phyloP scores from a whole-genome alignment of 495 filamentous ascomycete species.

The Aspergillus diversus region DNA sequence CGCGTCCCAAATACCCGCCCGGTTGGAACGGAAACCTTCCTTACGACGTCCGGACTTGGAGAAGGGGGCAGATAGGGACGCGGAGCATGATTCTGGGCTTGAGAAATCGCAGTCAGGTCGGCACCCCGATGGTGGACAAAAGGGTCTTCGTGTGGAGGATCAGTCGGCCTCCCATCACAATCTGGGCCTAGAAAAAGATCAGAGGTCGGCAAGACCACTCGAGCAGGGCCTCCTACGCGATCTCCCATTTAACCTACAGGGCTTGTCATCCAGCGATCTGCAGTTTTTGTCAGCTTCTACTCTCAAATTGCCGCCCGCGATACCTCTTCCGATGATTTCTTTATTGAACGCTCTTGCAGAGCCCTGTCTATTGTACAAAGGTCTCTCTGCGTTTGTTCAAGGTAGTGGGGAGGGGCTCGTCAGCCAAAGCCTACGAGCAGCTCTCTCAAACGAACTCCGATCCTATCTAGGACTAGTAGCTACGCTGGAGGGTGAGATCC shows the following conservation, averaged over 20 bases:
- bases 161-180: not conserved
- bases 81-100: constrained; percentile 21
- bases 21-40: constrained; percentile 35
- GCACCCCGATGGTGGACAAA: constrained; percentile 25
- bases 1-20: constrained; percentile 43
- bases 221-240: constrained; percentile 85
- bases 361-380: constrained; percentile 85
- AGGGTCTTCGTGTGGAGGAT: constrained; percentile 26
- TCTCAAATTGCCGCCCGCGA: constrained; percentile 72
- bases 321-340: constrained; percentile 84
- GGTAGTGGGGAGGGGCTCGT: constrained; percentile 71
- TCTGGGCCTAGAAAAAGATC: constrained; percentile 31
- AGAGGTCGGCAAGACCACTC: constrained; percentile 23
- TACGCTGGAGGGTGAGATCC: constrained; percentile 91
- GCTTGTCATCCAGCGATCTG: constrained; percentile 83
- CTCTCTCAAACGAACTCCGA: constrained; percentile 80
- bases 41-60: constrained; percentile 29
- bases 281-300: constrained; percentile 68
- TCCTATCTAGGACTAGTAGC: constrained; percentile 93
- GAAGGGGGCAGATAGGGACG: constrained; percentile 21
- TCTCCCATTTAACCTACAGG: constrained; percentile 92
- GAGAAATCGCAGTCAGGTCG: constrained; percentile 20
- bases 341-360: constrained; percentile 90
- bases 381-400: constrained; percentile 78
- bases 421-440: constrained; percentile 91